Base-by-base conservation (phyloP, 768 basidiomycete genomes). In the Hirschioporus abietinus region DNA sequence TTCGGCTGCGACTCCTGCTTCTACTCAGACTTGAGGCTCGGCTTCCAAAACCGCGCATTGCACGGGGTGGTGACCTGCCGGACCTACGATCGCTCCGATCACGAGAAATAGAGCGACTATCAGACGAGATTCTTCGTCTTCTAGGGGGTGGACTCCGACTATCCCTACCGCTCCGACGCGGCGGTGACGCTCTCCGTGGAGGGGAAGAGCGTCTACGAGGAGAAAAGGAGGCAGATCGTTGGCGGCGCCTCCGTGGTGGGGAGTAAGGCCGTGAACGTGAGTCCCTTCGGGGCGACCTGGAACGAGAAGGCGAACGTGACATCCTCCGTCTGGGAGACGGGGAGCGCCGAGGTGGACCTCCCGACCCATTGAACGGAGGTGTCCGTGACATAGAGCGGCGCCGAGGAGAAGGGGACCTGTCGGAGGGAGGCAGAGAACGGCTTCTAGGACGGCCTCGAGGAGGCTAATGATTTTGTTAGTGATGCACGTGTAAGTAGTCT, bases 141-240 rank as follows among this genome's bases (percentile, higher is more conserved):
- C 76, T 74, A 12, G 75, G 68, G 24, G 79, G 86, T 0, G 87
- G 89, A 72, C 86, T 88, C 60, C 86, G 84, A 68, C 84, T 86
- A 69, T 81, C 81, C 61, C 79, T 72, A 64, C 73, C 66, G 64
- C 70, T 66, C n/a, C 66, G 63, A 12, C 27, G 61, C 17, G 67
- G 67, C 15, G 67, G 64, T 10, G 60, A 61, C 42, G 72, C 68
- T 7, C 76, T 77, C 12, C 78, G 78, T 17, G 79, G 76, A 23
- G 78, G 71, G 34, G 75, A 78, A 63, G 68, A 62, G 27, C 61
- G 67, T 57, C 67, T 35, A 60, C 79, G 79, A 7, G 79, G 77
- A 23, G 82, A 81, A 20, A 80, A 78, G 20, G 82, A 83, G 57
- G 77, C 73, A 58, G 74, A 65, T 71, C 64, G 63, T 27, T 36